Base-by-base conservation (phyloP, 1,139 yeast genomes). In the Geotrichum histeridarum region DNA sequence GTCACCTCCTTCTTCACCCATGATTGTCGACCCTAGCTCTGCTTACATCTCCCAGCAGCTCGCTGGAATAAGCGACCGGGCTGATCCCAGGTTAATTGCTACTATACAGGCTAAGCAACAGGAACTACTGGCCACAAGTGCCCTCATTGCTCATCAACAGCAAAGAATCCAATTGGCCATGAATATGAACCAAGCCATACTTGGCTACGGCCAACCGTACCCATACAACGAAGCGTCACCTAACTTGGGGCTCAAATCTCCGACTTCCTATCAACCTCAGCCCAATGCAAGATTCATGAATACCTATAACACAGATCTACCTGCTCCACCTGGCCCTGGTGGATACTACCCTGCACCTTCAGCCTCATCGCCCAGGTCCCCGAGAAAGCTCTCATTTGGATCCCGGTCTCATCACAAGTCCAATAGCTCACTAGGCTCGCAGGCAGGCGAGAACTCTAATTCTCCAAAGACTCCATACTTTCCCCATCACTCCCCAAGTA, bases 31-130 rank as follows among this genome's bases (percentile, higher is more conserved):
- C 17, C 27, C 27, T 22, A 22, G 27, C 5, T 22, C 27, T 22
- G 27, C 27, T 22, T 22, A 22, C 27, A 51, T 18, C 38, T 50
- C 15, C n/a, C 36, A 14, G 33, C 41, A 27, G 31, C 50, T 30
- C 14, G n/a, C 50, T 38, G 15, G 39, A 14, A 15, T 32, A 17
- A 39, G n/a, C 32, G 51, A 52, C n/a, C 50, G 54, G 14, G 50
- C 39, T 18, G 52, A 48, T 36, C 47, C 55, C 17, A 45, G 50
- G 8, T 42, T 48, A 18, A 32, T 65, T 46, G 67, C 70, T 0
- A 73, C 72, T 32, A 55, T 75, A 42, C 68, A 66, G 14, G 63
- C 69, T 22, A 72, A 70, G 56, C 74, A 72, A 61, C 76, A 73
- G 58, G 73, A 71, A 48, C 70, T 73, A 52, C 43, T 64, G 37